Evolutionary conservation across 345 rosid species (phyloP).

Genomic region (Eucalyptus erythrocorys): DNA sequence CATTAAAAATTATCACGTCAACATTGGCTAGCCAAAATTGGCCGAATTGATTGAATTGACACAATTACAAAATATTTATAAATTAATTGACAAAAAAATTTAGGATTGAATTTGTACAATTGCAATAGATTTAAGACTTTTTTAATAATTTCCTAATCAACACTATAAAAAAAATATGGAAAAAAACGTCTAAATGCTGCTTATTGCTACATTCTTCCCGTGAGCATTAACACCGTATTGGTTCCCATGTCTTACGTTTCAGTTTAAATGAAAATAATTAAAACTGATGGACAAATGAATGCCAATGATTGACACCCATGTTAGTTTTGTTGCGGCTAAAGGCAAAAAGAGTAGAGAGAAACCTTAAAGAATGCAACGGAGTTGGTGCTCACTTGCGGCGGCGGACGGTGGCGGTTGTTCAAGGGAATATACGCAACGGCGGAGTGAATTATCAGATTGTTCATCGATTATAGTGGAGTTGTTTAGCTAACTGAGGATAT

Average conservation of each 20-base stretch:
- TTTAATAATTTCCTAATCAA: background rate
- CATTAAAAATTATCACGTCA: fast-evolving
- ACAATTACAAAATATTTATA: fast-evolving
- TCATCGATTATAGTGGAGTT: background rate
- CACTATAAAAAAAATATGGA: background rate
- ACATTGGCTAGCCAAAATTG: fast-evolving
- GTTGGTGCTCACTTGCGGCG: background rate
- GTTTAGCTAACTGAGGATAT: background rate
- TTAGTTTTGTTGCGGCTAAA: background rate
- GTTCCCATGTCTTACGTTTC: background rate
- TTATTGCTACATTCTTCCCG: background rate
- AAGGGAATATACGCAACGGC: background rate
- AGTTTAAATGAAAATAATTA: background rate
- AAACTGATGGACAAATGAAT: background rate
- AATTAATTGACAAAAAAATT: too few species aligned
- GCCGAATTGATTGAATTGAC: fast-evolving
- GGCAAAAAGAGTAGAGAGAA: background rate
- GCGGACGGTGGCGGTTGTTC: background rate
- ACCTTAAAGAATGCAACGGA: background rate
- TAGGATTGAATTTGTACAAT: fast-evolving
- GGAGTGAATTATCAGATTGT: background rate
- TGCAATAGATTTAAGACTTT: fast-evolving
- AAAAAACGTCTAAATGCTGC: background rate
- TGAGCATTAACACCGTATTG: background rate
- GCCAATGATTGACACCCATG: background rate